These are phyloP conservation scores for Hortiboletus flavorubellus DNA, from an alignment of 768 basidiomycete species.

Conservation along the genomic window DNA sequence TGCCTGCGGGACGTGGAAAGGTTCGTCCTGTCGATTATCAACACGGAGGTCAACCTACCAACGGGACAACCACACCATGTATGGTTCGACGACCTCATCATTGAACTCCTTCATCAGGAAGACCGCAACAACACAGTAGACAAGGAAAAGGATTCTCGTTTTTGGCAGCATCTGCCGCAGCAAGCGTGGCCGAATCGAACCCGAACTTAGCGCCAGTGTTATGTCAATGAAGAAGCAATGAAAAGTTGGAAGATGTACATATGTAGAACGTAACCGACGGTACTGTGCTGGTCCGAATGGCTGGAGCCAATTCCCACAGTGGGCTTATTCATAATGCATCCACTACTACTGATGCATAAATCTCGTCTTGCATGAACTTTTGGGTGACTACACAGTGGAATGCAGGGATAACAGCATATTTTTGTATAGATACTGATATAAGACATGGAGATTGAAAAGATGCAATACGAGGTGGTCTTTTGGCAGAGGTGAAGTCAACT, in stretches of 20 bases:
- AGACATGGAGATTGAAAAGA: neutral
- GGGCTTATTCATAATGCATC: too few species aligned
- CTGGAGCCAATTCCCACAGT: too few species aligned
- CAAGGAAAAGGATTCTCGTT: slow-evolving; percentile 35
- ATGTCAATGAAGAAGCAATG: neutral
- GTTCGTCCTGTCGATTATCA: slow-evolving; percentile 69
- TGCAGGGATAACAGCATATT: too few species aligned
- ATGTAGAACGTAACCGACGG: neutral
- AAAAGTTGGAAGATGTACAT: neutral
- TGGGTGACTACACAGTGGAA: too few species aligned
- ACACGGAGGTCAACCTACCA: neutral
- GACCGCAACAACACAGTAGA: slow-evolving; percentile 47
- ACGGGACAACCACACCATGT: slow-evolving; percentile 57
- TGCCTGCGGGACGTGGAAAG: slow-evolving; percentile 94
- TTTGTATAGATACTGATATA: too few species aligned
- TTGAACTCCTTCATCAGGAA: slow-evolving; percentile 64
- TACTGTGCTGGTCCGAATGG: too few species aligned
- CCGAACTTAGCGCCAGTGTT: neutral
- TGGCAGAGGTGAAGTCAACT: too few species aligned
- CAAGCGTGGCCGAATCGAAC: neutral
- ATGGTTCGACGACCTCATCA: slow-evolving; percentile 61
- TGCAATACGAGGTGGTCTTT: too few species aligned
- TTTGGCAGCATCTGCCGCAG: slow-evolving; percentile 16
- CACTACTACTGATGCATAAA: too few species aligned
- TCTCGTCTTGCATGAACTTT: too few species aligned